Evolutionary conservation across 73 alveolate species (phyloP), one percentile per base, ranked within the genome.

Genomic region (Diophrys sp.): DNA sequence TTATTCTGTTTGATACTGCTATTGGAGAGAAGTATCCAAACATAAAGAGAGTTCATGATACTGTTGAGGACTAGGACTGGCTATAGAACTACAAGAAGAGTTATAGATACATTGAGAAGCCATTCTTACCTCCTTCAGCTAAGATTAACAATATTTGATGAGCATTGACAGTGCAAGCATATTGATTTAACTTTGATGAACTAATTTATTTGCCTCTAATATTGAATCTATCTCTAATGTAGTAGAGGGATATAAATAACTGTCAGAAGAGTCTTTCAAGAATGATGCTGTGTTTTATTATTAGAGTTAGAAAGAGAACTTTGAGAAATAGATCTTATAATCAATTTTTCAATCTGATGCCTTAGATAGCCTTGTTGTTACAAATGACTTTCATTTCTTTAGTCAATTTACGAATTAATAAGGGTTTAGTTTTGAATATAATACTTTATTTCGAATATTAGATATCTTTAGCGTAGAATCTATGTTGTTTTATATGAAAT

Each of bases 261-360:
- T 73, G 74, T 29, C 82, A 28, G 93, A 86, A 66, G 83, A 73
- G 73, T 27, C 87, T 0, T 67, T 86, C 71, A 27, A 86, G 71
- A 84, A 86, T 33, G 93, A 86, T 28, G 89, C 87, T 29, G 82
- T 56, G 26, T 67, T 80, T 30, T 74, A 55, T 31, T 76, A 55
- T 82, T 23, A 67, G 54, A 23, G 66, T 23, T 84, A 81, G 74
- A 75, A 80, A 57, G 94, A 87, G 70, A 81, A 80, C 73, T 72
- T 57, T 26, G 90, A 87, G 69, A 73, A 78, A 24, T 34, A 87
- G 62, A 32, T n/a, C n/a, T n/a, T n/a, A n/a, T n/a, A n/a, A n/a
- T n/a, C n/a, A n/a, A n/a, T n/a, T n/a, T n/a, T n/a, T n/a, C n/a
- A n/a, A n/a, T n/a, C n/a, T n/a, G n/a, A n/a, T n/a, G n/a, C n/a